Conservation (phyloP, 768 basidiomycete species). For the Naganishia kalamii region DNA sequence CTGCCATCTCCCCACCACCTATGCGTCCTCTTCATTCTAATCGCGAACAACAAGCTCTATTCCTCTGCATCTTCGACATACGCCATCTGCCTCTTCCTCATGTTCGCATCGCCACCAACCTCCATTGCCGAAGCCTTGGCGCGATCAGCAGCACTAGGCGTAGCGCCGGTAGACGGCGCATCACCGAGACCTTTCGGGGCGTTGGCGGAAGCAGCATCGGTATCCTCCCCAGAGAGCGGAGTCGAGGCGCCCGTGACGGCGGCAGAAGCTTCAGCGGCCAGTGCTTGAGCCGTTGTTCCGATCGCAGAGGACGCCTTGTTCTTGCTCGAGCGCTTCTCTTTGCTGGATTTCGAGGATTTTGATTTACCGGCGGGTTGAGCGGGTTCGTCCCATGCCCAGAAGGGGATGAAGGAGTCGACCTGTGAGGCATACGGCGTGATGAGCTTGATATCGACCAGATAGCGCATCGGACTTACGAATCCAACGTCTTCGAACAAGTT, state of each 20-base stretch:
- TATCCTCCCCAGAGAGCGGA: neutral
- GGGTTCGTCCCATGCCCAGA: constrained; percentile 92
- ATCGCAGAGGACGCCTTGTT: constrained; percentile 4
- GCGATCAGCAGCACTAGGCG: neutral
- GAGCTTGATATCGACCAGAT: constrained; percentile 60
- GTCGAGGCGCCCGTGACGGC: constrained; percentile 5
- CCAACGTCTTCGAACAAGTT: constrained; percentile 96
- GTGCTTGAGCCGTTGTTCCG: neutral
- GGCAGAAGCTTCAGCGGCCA: constrained; percentile 6
- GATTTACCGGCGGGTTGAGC: constrained; percentile 62
- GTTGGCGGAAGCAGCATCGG: constrained; percentile 4
- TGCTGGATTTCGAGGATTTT: constrained; percentile 22
- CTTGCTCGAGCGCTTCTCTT: constrained; percentile 10
- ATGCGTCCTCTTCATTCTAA: neutral
- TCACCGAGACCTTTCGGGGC: constrained; percentile 12
- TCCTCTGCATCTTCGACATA: constrained; percentile 50
- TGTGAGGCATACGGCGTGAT: constrained; percentile 42
- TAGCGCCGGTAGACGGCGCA: constrained; percentile 17
- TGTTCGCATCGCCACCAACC: constrained; percentile 18
- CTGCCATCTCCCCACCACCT: neutral
- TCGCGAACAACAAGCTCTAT: constrained; percentile 31
- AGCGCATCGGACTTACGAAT: constrained; percentile 63
- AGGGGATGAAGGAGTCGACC: constrained; percentile 94
- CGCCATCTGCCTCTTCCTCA: constrained; percentile 26
- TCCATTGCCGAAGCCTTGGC: neutral